These are phyloP conservation scores for Lepidium aucheri DNA, from an alignment of 345 rosid genomes.

Conservation along the genomic window DNA sequence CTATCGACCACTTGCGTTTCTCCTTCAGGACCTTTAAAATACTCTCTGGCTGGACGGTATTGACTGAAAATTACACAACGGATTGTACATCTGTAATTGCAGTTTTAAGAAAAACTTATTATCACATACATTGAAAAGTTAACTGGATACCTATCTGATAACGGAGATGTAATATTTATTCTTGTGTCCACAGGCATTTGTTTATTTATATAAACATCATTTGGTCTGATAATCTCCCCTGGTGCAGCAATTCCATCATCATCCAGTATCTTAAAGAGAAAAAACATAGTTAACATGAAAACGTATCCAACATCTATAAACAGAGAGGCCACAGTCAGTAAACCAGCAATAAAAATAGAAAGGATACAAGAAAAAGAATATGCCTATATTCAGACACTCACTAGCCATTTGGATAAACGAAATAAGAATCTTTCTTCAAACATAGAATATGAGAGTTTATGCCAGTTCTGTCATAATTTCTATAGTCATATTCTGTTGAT, in stretches of 20 bases:
- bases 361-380: neutral
- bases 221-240: slow-evolving; percentile 71
- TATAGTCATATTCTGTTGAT: neutral
- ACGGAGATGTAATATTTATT: slow-evolving; percentile 24
- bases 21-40: slow-evolving; percentile 68
- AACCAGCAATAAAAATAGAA: neutral
- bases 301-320: neutral
- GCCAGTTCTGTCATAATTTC: neutral
- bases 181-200: slow-evolving; percentile 45
- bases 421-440: neutral
- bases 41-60: slow-evolving; percentile 46
- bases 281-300: neutral
- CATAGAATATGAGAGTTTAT: neutral
- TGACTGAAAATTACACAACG: slow-evolving; percentile 36
- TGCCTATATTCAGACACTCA: neutral
- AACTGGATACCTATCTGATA: slow-evolving; percentile 41
- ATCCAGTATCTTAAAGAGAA: slow-evolving; percentile 51
- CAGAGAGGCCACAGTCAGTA: neutral
- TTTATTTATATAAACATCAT: slow-evolving; percentile 61
- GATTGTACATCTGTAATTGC: neutral
- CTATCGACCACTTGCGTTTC: slow-evolving; percentile 78
- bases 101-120: slow-evolving; percentile 2
- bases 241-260: slow-evolving; percentile 88
- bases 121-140: neutral
- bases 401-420: neutral